Conservation (phyloP, 176 grass and related monocot genomes). For the Panicum miliaceum region DNA sequence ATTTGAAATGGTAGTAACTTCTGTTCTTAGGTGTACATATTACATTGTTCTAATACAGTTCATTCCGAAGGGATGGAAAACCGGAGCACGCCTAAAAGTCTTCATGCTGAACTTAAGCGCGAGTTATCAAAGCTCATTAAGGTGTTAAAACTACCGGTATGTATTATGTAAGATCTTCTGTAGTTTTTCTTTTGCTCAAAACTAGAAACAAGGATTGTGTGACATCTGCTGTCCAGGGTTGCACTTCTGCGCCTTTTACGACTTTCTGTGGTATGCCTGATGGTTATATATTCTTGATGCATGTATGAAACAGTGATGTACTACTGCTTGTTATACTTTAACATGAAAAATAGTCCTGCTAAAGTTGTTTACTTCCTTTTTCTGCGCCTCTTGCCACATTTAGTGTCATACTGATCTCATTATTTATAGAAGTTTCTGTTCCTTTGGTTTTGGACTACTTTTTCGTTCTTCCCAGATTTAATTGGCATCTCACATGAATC, state of each 20-base stretch:
- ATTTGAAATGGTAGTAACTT: constrained; percentile 26
- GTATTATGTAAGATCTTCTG: constrained; percentile 14
- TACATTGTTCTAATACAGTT: constrained; percentile 42
- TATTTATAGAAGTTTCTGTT: constrained; percentile 19
- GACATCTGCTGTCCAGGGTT: background rate
- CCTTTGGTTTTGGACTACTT: constrained; percentile 14
- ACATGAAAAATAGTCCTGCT: background rate
- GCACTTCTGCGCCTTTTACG: constrained; percentile 13
- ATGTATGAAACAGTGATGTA: background rate
- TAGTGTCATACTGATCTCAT: constrained; percentile 2
- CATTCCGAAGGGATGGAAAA: constrained; percentile 50
- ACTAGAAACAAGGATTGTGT: constrained; percentile 16
- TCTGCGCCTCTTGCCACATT: background rate
- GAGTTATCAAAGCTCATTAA: constrained; percentile 64
- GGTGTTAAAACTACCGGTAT: constrained; percentile 70
- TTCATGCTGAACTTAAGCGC: constrained; percentile 66
- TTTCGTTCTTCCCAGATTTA: constrained; percentile 20
- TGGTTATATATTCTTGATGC: constrained; percentile 5
- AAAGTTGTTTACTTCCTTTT: constrained; percentile 7
- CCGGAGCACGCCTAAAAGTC: constrained; percentile 55
- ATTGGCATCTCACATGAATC: constrained; percentile 14
- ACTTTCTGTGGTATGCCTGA: constrained; percentile 3
- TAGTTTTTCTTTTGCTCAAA: constrained; percentile 11
- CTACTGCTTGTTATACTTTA: background rate
- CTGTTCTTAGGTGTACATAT: constrained; percentile 24